Percentiles rank a stretch among this genome's conserved stretches.
Conservation (phyloP, 2,329 filamentous ascomycete species). For the Fusarium newnesense region DNA sequence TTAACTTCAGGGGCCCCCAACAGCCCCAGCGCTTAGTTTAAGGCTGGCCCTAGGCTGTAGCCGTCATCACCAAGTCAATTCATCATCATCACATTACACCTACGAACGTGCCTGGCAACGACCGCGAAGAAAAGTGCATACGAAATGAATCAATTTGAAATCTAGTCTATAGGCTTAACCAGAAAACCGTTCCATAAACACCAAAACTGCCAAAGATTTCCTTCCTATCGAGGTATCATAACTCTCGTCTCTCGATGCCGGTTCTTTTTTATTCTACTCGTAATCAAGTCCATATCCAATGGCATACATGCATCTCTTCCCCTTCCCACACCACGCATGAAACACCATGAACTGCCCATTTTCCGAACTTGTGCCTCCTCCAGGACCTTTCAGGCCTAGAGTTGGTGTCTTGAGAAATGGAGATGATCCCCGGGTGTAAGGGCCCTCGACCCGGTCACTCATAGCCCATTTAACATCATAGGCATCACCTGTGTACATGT, state of each 20-base stretch:
- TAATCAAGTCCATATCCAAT: conserved; percentile 39
- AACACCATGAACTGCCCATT: conserved; percentile 49
- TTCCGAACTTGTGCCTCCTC: conserved; percentile 51
- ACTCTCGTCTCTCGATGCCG: conserved; percentile 1
- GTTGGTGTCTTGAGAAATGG: conserved; percentile 52
- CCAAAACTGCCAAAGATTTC: background rate
- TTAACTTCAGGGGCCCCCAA: conserved; percentile 7
- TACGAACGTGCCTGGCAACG: background rate
- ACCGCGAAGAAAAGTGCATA: background rate
- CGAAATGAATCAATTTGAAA: background rate
- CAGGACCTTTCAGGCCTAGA: conserved; percentile 53
- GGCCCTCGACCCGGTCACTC: conserved; percentile 50
- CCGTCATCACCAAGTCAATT: background rate
- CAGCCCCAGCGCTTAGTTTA: conserved; percentile 19
- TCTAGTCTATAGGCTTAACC: conserved; percentile 5
- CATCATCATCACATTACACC: background rate
- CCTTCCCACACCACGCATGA: conserved; percentile 49
- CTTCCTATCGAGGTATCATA: background rate
- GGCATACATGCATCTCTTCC: conserved; percentile 51
- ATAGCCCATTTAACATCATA: conserved; percentile 73
- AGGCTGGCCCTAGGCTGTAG: background rate
- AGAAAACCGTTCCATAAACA: conserved; percentile 14
- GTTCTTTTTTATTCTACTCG: background rate
- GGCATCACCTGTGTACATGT: conserved; percentile 63
- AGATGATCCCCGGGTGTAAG: conserved; percentile 48